A percentile compares a stretch with the other conserved stretches of the same genome.
phyloP scores from a whole-genome alignment of 768 basidiomycete species.

The Lentinula aciculospora region DNA sequence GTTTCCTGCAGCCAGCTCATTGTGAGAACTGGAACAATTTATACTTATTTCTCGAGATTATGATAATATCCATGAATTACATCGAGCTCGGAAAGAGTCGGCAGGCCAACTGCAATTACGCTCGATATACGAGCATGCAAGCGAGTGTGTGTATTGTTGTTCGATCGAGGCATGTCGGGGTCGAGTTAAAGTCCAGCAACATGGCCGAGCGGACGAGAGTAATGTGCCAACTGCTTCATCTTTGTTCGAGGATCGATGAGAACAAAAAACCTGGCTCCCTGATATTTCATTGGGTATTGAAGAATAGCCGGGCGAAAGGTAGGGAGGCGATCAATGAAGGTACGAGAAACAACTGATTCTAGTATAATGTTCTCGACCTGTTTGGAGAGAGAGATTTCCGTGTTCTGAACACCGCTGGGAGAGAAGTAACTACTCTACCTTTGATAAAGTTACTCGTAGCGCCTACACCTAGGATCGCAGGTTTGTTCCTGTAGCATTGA shows the following conservation, averaged over 20 bases:
- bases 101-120: background rate
- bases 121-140: background rate
- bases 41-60: background rate
- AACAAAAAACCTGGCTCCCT: background rate
- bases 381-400: background rate
- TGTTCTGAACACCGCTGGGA: too few species aligned
- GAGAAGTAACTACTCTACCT: too few species aligned
- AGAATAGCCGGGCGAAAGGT: background rate
- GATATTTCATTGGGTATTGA: background rate
- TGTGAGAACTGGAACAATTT: background rate
- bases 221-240: background rate
- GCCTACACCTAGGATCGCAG: background rate
- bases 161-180: slow-evolving; percentile 5
- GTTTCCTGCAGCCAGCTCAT: background rate
- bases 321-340: background rate
- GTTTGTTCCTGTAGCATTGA: background rate
- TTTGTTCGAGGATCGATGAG: slow-evolving; percentile 1
- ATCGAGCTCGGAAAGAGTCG: background rate
- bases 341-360: background rate
- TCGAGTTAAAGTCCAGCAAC: background rate
- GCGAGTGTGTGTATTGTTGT: background rate
- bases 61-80: background rate
- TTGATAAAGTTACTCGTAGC: background rate
- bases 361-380: background rate
- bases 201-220: background rate